Evolutionary conservation across 164 flowering plant species (phyloP).

Genomic region (Akebia trifoliata): DNA sequence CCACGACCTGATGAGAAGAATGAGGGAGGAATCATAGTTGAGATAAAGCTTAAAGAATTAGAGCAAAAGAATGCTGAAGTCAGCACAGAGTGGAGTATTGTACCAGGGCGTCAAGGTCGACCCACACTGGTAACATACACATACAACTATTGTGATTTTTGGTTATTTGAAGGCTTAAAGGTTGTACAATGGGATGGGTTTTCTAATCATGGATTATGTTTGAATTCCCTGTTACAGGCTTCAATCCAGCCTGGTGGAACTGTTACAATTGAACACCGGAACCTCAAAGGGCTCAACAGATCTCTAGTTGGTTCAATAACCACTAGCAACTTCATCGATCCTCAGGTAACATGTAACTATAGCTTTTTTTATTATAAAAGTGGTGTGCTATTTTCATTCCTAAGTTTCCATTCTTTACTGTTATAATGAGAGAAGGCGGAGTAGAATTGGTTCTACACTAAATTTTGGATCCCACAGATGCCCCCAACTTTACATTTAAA

Average conservation of each 20-base stretch:
- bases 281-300: slow-evolving; percentile 80
- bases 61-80: slow-evolving; percentile 97
- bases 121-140: slow-evolving; percentile 75
- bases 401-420: background rate
- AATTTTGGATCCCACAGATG: too few species aligned
- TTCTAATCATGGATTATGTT: background rate
- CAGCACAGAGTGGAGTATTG: slow-evolving; percentile 97
- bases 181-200: background rate
- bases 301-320: slow-evolving; percentile 88
- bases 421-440: too few species aligned
- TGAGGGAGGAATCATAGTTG: slow-evolving; percentile 96
- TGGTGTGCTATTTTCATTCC: background rate
- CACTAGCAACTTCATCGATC: slow-evolving; percentile 93
- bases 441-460: too few species aligned
- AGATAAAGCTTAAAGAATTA: slow-evolving; percentile 92
- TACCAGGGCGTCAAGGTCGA: slow-evolving; percentile 92
- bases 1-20: slow-evolving; percentile 95
- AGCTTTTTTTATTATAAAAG: background rate
- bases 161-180: background rate
- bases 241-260: slow-evolving; percentile 98
- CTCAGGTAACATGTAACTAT: slow-evolving; percentile 51
- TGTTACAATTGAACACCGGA: slow-evolving; percentile 93
- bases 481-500: too few species aligned
- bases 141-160: background rate
- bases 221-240: slow-evolving; percentile 47